phyloP scores from a whole-genome alignment of 225 moss, liverwort and hornwort species.

The Takakia lepidozioides region DNA sequence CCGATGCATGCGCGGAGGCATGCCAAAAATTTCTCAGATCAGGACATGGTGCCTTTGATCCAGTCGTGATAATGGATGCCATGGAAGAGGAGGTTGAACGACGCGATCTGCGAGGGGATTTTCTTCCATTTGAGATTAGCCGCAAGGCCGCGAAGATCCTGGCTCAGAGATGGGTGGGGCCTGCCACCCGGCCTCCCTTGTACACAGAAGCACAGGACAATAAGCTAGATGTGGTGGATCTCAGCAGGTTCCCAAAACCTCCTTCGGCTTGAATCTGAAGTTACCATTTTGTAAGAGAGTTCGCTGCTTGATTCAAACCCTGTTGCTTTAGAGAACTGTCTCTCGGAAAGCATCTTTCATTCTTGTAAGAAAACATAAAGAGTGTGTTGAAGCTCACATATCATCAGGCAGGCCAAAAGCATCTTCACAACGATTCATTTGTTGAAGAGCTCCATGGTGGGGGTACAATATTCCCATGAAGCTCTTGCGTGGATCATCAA shows the following conservation, averaged over 20 bases:
- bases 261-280: no score
- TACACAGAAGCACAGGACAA: constrained; percentile 16
- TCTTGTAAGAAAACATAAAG: no score
- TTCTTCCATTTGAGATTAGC: constrained; percentile 45
- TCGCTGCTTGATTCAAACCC: no score
- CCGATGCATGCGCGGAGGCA: constrained; percentile 31
- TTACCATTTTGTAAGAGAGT: no score
- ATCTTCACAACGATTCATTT: no score
- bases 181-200: constrained; percentile 20
- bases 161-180: constrained; percentile 35
- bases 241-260: constrained; percentile 36
- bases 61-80: constrained; percentile 42
- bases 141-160: constrained; percentile 33
- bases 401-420: no score
- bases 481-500: no score
- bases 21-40: constrained; percentile 26
- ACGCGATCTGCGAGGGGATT: constrained; percentile 31
- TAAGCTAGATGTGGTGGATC: constrained; percentile 37
- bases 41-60: constrained; percentile 28
- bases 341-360: no score
- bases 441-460: no score
- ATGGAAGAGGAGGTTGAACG: constrained; percentile 51
- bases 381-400: no score
- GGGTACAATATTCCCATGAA: no score
- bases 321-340: no score